These are phyloP conservation scores for Didymella exigua DNA, from an alignment of 2,329 filamentous ascomycete species.

Conservation along the genomic window DNA sequence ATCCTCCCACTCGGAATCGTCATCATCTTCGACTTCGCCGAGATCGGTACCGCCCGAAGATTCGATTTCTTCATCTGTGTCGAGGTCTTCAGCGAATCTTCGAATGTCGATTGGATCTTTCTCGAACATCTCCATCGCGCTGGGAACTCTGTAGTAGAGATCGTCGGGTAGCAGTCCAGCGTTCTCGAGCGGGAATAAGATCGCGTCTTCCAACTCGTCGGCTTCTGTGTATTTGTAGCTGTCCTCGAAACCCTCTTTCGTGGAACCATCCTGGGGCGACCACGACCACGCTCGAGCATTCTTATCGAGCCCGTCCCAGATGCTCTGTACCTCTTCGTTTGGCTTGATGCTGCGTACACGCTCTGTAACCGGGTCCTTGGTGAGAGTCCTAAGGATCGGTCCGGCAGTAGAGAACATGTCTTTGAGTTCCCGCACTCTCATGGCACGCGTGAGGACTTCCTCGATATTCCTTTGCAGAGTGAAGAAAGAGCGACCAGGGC, in stretches of 20 bases:
- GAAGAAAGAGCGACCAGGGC: slow-evolving; percentile 40
- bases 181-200: slow-evolving; percentile 50
- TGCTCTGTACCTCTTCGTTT: slow-evolving; percentile 40
- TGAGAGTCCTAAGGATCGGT: slow-evolving; percentile 48
- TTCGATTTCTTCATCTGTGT: slow-evolving; percentile 26
- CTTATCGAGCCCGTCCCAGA: slow-evolving; percentile 43
- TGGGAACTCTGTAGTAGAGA: slow-evolving; percentile 24
- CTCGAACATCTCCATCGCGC: slow-evolving; percentile 33
- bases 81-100: slow-evolving; percentile 25
- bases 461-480: slow-evolving; percentile 41
- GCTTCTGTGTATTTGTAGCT: slow-evolving; percentile 46
- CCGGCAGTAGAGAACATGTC: slow-evolving; percentile 43
- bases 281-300: slow-evolving; percentile 17
- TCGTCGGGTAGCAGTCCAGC: slow-evolving; percentile 25
- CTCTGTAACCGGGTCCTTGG: slow-evolving; percentile 41
- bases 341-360: slow-evolving; percentile 47
- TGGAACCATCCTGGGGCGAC: slow-evolving; percentile 10
- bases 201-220: slow-evolving; percentile 49
- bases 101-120: slow-evolving; percentile 19
- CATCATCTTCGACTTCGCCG: slow-evolving; percentile 16
- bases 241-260: slow-evolving; percentile 29
- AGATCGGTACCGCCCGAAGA: slow-evolving; percentile 17
- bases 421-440: slow-evolving; percentile 35
- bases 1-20: slow-evolving; percentile 6
- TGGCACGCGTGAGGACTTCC: slow-evolving; percentile 47